Evolutionary conservation across 306 rosid species (phyloP), one percentile per base, ranked within the genome.

Genomic region (Cicer bijugum): DNA sequence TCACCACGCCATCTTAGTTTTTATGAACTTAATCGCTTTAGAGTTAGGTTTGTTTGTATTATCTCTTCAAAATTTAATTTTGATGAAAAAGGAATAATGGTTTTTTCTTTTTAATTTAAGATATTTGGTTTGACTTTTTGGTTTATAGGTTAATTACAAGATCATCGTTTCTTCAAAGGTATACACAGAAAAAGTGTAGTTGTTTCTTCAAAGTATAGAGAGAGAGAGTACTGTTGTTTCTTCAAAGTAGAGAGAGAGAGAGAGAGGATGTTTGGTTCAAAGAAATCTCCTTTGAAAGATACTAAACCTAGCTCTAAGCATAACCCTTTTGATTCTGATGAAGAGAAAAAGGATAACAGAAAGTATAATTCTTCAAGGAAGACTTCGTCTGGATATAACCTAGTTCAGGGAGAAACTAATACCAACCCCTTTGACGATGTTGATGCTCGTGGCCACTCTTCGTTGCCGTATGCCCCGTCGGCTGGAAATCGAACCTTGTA

Each of bases 281-380:
- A 76, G 92, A 91, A 82, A 78, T 86, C 90, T 35, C 97, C 91
- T 37, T 42, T 84, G 50, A 88, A 78, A 85, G 9, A 63, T 74
- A 83, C 75, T 40, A 88, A 88, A 72, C 85, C 76, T 60, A 78
- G 77, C 52, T 63, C 89, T 47, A 69, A 69, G 74, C n/a, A 84
- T 87, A 89, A 85, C 84, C 97, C 89, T 16, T 84, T 93, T 71
- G 91, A 89, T 74, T 85, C 88, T 72, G 89, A 90, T 71, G 80
- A 85, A 15, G 88, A 79, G 44, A 7, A 42, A 23, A 77, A 82
- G 11, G 77, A 59, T 62, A 84, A 82, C 77, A 74, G 55, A 51
- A 89, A 81, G 48, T 28, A 77, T 40, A 77, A 44, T 67, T 69
- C 89, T 50, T 69, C 89, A 0, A 82, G 68, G 67, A 88, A 81